phyloP scores from a whole-genome alignment of 495 filamentous ascomycete species.

The Tetracladium setigerum region DNA sequence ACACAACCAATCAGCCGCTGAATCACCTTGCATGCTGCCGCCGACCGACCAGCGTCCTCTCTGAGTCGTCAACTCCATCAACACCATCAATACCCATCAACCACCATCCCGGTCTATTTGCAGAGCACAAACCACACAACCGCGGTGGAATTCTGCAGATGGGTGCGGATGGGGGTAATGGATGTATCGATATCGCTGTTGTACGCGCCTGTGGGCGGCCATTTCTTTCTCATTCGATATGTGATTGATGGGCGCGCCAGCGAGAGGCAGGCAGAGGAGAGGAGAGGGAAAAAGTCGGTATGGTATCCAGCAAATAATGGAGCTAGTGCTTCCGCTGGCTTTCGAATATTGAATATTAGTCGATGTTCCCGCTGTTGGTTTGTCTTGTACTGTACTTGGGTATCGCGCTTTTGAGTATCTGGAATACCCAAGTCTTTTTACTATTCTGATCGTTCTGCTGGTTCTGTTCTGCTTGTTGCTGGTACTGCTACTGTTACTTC shows the following conservation, averaged over 20 bases:
- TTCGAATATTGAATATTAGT: too few species aligned
- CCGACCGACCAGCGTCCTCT: not conserved
- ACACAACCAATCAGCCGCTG: not conserved
- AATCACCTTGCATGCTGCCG: slow-evolving; percentile 12
- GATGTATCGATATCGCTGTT: not conserved
- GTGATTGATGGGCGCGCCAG: too few species aligned
- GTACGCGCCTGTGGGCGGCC: not conserved
- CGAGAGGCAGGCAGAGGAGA: too few species aligned
- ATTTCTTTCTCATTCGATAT: too few species aligned
- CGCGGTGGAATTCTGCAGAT: slow-evolving; percentile 2
- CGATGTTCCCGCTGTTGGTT: too few species aligned
- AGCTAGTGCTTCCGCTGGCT: too few species aligned
- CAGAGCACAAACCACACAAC: slow-evolving; percentile 2
- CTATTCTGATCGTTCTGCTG: not conserved
- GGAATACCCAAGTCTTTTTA: not conserved
- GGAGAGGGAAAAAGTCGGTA: too few species aligned
- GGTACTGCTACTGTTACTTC: too few species aligned
- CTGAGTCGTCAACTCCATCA: slow-evolving; percentile 4
- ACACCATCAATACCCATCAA: not conserved
- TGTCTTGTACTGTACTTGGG: too few species aligned
- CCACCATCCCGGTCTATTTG: slow-evolving; percentile 7
- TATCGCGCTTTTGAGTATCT: not conserved
- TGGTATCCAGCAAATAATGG: too few species aligned
- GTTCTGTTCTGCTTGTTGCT: too few species aligned
- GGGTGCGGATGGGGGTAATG: not conserved